Conservation (phyloP, 2,329 filamentous ascomycete species). For the Trichoderma cornu-damae region DNA sequence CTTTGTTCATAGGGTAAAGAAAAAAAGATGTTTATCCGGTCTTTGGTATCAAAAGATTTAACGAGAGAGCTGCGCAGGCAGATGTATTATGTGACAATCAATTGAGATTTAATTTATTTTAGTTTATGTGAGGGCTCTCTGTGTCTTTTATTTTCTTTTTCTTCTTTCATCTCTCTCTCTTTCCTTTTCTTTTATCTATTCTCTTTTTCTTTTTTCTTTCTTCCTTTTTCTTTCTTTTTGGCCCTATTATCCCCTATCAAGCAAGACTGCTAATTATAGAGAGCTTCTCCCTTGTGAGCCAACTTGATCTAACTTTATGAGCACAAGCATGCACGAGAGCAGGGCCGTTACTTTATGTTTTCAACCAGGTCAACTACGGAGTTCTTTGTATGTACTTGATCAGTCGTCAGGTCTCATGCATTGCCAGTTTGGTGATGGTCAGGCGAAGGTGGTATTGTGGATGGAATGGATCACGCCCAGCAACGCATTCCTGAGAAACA, state of each 20-base stretch:
- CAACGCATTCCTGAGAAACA: slow-evolving; percentile 38
- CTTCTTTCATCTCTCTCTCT: too few relatives aligned
- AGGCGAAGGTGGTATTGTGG: slow-evolving; percentile 20
- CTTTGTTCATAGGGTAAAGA: slow-evolving; percentile 31
- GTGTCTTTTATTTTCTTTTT: too few relatives aligned
- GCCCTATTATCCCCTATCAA: neutral
- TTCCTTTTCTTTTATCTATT: neutral
- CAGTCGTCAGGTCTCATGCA: neutral
- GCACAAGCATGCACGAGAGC: neutral
- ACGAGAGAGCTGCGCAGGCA: slow-evolving; percentile 27
- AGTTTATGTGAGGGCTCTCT: neutral
- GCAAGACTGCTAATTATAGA: neutral
- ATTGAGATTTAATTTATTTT: slow-evolving; percentile 14
- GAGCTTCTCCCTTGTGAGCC: neutral
- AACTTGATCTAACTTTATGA: neutral
- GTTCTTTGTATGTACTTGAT: neutral
- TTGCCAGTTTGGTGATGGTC: neutral
- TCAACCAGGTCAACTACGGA: neutral
- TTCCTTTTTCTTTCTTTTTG: neutral
- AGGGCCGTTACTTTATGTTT: neutral
- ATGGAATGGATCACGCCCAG: slow-evolving; percentile 36
- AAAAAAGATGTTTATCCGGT: slow-evolving; percentile 27
- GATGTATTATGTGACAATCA: slow-evolving; percentile 23
- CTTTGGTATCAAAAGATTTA: slow-evolving; percentile 34
- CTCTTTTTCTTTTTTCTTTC: neutral